Evolutionary conservation across 306 rosid genomes (phyloP).

Genomic region (Cucumis sativus): DNA sequence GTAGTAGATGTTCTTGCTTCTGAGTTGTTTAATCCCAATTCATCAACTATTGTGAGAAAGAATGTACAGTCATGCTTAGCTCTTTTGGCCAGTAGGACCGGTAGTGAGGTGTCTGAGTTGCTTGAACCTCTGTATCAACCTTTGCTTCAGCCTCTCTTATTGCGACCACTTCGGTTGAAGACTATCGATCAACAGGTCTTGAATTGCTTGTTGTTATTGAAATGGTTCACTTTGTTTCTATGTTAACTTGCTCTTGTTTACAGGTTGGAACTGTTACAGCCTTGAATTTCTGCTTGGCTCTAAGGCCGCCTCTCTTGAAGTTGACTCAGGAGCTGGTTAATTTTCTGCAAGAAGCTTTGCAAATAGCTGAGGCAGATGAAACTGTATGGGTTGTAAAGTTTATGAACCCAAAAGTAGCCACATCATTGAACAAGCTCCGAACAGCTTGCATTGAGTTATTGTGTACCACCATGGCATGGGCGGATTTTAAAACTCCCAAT

Average conservation of each 20-base stretch:
- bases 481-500: conserved; percentile 85
- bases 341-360: conserved; percentile 96
- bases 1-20: conserved; percentile 89
- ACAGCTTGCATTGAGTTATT: conserved; percentile 95
- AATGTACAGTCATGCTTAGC: conserved; percentile 94
- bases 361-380: conserved; percentile 96
- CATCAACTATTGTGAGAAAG: conserved; percentile 87
- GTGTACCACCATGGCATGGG: conserved; percentile 99
- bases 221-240: background rate
- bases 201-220: conserved; percentile 8
- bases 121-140: conserved; percentile 78
- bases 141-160: conserved; percentile 83
- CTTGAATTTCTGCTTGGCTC: conserved; percentile 88
- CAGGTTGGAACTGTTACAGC: conserved; percentile 98
- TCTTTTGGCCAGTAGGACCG: conserved; percentile 93
- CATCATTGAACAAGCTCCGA: conserved; percentile 83
- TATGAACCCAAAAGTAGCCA: conserved; percentile 85
- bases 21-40: conserved; percentile 89
- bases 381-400: conserved; percentile 79
- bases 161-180: conserved; percentile 71
- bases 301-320: conserved; percentile 98
- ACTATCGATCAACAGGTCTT: conserved; percentile 93
- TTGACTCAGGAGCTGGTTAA: conserved; percentile 84
- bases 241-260: conserved; percentile 22
- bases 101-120: conserved; percentile 98